A percentile compares a stretch with the other conserved stretches of the same genome.
phyloP scores from a whole-genome alignment of 2,329 filamentous ascomycete species.

The Colletotrichum lini region DNA sequence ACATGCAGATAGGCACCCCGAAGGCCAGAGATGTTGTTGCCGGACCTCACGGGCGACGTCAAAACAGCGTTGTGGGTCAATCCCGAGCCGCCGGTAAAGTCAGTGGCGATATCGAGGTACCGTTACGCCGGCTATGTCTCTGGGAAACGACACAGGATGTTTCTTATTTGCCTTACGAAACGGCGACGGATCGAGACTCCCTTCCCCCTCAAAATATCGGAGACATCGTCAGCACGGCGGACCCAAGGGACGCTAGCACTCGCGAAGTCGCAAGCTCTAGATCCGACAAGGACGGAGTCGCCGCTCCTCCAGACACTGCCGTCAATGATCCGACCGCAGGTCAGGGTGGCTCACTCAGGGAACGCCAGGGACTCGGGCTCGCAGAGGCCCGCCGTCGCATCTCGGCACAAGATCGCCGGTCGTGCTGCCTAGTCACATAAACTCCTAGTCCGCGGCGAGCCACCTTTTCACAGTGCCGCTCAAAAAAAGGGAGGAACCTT shows the following conservation, averaged over 20 bases:
- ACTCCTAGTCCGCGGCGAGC: background rate
- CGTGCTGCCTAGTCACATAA: too few species aligned
- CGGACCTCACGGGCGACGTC: background rate
- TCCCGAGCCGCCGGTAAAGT: background rate
- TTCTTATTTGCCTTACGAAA: background rate
- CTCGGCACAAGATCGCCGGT: background rate
- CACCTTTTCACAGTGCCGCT: background rate
- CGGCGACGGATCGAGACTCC: background rate
- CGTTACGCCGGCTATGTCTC: background rate
- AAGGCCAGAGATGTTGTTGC: background rate
- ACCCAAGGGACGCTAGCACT: background rate
- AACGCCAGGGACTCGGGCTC: background rate
- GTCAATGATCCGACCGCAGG: background rate
- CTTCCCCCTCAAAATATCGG: too few species aligned
- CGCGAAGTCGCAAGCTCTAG: too few species aligned
- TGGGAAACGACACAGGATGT: background rate
- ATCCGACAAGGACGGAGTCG: too few species aligned
- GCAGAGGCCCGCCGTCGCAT: background rate
- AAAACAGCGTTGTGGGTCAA: background rate
- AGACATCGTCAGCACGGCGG: background rate
- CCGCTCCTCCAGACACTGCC: background rate
- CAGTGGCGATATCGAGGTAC: background rate
- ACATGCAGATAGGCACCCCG: too few species aligned
- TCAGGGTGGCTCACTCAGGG: background rate
- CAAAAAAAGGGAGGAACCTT: background rate